Conservation (phyloP, 2,329 filamentous ascomycete genomes). For the Xylariaceae sp. region DNA sequence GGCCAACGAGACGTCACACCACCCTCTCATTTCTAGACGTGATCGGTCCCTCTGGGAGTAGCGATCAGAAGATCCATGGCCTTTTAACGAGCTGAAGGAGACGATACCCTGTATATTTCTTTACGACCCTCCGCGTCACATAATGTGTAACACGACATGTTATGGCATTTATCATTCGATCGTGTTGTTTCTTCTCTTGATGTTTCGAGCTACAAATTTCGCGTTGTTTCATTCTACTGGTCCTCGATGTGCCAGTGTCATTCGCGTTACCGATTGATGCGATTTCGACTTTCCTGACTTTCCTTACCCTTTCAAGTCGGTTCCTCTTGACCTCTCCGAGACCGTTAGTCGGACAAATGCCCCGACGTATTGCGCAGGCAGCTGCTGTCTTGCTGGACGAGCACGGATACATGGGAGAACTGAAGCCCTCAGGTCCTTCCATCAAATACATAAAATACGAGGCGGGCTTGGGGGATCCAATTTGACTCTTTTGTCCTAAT, state of each 20-base stretch:
- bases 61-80: conserved; percentile 6
- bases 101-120: conserved; percentile 24
- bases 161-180: conserved; percentile 19
- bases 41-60: neutral
- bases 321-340: neutral
- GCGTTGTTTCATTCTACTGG: neutral
- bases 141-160: conserved; percentile 25
- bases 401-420: neutral
- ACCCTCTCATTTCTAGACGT: neutral
- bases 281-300: neutral
- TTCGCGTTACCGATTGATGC: conserved; percentile 15
- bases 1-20: conserved; percentile 11
- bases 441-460: neutral
- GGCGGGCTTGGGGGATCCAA: neutral
- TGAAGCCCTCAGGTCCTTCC: neutral
- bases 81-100: conserved; percentile 16
- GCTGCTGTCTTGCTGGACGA: conserved; percentile 5
- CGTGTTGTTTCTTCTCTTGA: conserved; percentile 9
- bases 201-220: conserved; percentile 5
- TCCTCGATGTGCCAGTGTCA: neutral
- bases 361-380: neutral
- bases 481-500: conserved; percentile 6
- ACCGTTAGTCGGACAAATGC: neutral
- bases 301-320: neutral
- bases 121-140: conserved; percentile 15